These are phyloP conservation scores for Jatropha multifida DNA, from an alignment of 441 rosid species.

Conservation along the genomic window DNA sequence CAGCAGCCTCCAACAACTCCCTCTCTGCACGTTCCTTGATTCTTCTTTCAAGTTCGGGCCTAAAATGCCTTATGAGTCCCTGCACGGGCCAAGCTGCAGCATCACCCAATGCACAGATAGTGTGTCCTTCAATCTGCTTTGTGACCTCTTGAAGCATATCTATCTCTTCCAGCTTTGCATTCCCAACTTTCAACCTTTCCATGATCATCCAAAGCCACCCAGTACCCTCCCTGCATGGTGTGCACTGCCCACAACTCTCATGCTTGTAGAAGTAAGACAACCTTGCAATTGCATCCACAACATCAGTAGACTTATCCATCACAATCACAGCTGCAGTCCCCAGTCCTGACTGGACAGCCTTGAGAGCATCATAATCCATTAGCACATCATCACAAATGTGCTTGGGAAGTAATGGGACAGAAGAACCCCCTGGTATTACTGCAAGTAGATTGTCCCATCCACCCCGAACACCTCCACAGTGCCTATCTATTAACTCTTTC, in stretches of 20 bases:
- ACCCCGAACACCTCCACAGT: constrained; percentile 96
- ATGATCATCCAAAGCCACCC: constrained; percentile 99
- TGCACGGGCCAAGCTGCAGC: constrained; percentile 99
- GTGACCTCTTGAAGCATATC: constrained; percentile 99
- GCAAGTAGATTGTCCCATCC: constrained; percentile 99
- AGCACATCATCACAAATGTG: constrained; percentile 85
- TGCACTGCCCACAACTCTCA: constrained; percentile 99
- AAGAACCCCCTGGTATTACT: constrained; percentile 93
- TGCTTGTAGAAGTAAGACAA: constrained; percentile 99
- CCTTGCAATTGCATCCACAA: constrained; percentile 98
- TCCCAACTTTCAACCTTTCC: constrained; percentile 97
- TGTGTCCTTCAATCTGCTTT: constrained; percentile 99
- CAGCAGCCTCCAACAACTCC: constrained; percentile 93
- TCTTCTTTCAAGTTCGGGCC: constrained; percentile 99
- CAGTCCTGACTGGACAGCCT: constrained; percentile 93
- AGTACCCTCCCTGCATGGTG: constrained; percentile 98
- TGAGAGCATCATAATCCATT: constrained; percentile 98
- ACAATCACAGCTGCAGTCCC: constrained; percentile 99
- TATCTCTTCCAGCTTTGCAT: constrained; percentile 96
- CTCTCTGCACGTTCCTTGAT: constrained; percentile 84
- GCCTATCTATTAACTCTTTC: constrained; percentile 92
- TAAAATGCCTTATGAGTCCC: constrained; percentile 95
- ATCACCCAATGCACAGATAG: constrained; percentile 98
- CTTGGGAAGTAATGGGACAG: constrained; percentile 90
- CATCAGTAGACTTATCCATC: constrained; percentile 98